Evolutionary conservation across 2,329 filamentous ascomycete species (phyloP).

Genomic region (Tolypocladium sp.): DNA sequence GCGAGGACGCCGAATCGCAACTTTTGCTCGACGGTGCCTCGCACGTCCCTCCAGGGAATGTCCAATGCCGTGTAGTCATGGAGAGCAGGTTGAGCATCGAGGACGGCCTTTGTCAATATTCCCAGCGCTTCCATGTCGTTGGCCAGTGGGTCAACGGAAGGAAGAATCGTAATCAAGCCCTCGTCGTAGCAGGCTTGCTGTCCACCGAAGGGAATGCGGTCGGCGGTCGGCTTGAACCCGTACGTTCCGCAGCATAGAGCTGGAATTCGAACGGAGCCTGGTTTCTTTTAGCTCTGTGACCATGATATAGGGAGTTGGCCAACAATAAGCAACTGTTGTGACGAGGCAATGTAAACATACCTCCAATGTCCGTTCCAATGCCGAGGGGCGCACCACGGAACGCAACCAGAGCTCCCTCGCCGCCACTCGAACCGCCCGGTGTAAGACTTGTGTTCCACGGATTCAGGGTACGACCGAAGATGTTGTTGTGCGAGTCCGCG

Average conservation of each 20-base stretch:
- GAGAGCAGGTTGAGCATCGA: not conserved
- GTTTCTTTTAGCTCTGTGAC: not conserved
- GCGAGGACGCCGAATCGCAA: too few relatives aligned
- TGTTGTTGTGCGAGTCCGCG: too few relatives aligned
- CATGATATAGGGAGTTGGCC: not conserved
- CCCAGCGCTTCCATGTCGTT: constrained; percentile 20
- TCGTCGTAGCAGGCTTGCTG: constrained; percentile 10
- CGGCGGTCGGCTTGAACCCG: constrained; percentile 45
- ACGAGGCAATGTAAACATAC: not conserved
- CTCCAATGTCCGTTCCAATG: constrained; percentile 47
- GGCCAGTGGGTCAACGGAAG: constrained; percentile 32
- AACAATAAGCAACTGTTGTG: not conserved
- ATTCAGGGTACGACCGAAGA: too few relatives aligned
- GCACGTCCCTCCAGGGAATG: too few relatives aligned
- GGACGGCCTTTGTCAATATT: not conserved
- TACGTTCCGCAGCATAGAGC: constrained; percentile 48
- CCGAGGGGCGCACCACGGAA: constrained; percentile 47
- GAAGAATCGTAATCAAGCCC: constrained; percentile 11
- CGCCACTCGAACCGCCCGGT: constrained; percentile 31
- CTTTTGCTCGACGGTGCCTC: too few relatives aligned
- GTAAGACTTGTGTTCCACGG: too few relatives aligned
- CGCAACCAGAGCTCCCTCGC: constrained; percentile 50
- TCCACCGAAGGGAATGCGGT: constrained; percentile 38
- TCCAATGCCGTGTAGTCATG: too few relatives aligned
- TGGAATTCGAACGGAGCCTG: constrained; percentile 40